Conservation (phyloP, 768 basidiomycete genomes). For the Naganishia vishniacii region DNA sequence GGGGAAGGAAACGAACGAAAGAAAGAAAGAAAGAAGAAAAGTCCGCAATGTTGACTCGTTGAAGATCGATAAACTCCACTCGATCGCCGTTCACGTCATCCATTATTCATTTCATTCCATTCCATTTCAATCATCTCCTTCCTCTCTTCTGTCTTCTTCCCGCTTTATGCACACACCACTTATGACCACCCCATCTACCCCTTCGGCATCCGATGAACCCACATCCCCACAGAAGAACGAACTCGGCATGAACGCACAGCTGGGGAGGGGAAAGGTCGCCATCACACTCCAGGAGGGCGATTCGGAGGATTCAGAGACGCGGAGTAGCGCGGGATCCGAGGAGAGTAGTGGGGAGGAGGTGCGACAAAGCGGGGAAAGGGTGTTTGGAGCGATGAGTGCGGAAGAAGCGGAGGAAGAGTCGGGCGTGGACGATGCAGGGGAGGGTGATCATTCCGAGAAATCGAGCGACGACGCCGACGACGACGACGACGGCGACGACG, state of each 20-base stretch:
- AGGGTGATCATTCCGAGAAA: background rate
- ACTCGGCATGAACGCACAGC: background rate
- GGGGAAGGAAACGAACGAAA: background rate
- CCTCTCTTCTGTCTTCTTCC: too few species aligned
- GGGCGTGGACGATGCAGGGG: background rate
- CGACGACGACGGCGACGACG: constrained; percentile 26
- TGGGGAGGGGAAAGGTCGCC: background rate
- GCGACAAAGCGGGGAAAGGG: background rate
- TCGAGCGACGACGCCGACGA: background rate
- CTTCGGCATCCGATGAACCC: too few species aligned
- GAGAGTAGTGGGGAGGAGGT: too few species aligned
- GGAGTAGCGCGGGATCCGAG: background rate
- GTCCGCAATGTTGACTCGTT: too few species aligned
- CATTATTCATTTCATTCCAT: background rate
- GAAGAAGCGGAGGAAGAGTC: too few species aligned
- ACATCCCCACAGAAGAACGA: background rate
- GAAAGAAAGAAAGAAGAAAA: background rate
- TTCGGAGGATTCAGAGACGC: background rate
- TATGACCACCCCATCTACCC: too few species aligned
- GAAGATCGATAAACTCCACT: background rate
- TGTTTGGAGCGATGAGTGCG: background rate
- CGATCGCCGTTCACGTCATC: constrained; percentile 12
- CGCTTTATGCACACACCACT: too few species aligned
- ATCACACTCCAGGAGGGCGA: background rate
- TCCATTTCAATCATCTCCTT: too few species aligned